A percentile compares a stretch with the other conserved stretches of the same genome.
These are phyloP conservation scores for slime mould (Dictyostelium discoideum) DNA, from an alignment of 78 protist genomes.

Conservation along the genomic window DNA sequence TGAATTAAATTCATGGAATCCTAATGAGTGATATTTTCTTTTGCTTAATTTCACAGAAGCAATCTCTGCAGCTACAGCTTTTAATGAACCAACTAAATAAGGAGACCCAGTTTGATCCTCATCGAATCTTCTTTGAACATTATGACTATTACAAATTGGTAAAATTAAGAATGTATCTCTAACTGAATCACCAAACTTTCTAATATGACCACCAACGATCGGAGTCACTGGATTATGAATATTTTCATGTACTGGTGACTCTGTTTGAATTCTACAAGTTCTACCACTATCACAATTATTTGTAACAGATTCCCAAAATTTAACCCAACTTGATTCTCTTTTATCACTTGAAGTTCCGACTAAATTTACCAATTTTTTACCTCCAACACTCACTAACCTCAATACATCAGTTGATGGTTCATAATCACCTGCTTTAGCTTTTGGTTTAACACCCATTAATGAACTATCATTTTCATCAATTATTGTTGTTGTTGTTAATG, in stretches of 20 bases:
- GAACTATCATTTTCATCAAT: neutral
- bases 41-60: neutral
- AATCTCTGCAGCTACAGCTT: neutral
- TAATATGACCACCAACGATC: neutral
- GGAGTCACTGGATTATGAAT: neutral
- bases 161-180: neutral
- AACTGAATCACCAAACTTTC: neutral
- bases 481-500: too few species aligned
- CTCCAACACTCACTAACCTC: neutral
- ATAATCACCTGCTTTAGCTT: neutral
- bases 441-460: neutral
- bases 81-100: neutral
- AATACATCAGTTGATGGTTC: neutral
- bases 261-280: neutral
- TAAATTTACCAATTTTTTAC: neutral
- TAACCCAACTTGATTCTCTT: constrained; percentile 9
- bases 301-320: neutral
- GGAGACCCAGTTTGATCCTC: neutral
- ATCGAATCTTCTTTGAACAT: neutral
- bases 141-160: neutral
- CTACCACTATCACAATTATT: neutral
- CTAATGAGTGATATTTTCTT: neutral
- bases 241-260: neutral
- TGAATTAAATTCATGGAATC: neutral
- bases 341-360: neutral